Conservation (phyloP, 371 early-diverging fungal species). For the Apophysomyces sp. region DNA sequence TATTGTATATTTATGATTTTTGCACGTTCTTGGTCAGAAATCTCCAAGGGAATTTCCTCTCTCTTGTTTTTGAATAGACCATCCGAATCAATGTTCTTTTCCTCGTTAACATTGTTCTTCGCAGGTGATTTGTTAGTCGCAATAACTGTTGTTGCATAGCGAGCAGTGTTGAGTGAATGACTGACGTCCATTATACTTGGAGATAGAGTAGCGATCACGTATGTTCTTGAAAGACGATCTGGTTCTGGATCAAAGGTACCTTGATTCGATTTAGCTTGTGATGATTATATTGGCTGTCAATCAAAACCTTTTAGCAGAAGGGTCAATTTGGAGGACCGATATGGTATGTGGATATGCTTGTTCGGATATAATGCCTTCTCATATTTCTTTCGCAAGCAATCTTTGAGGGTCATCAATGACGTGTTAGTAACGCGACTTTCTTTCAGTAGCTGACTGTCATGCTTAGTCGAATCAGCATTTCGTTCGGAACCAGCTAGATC, state of each 20-base stretch:
- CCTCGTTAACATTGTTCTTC: not conserved
- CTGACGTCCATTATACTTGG: conserved; percentile 1
- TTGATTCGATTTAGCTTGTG: not conserved
- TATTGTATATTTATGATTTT: not conserved
- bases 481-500: conserved; percentile 99
- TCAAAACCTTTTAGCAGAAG: conserved; percentile 74
- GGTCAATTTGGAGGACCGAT: conserved; percentile 97
- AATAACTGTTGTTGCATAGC: conserved; percentile 1
- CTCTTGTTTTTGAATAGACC: not conserved
- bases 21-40: not conserved
- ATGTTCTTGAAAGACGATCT: not conserved
- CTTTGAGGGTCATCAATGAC: conserved; percentile 88
- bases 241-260: not conserved
- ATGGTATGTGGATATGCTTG: conserved; percentile 82
- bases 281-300: not conserved
- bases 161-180: conserved; percentile 1
- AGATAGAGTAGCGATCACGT: not conserved
- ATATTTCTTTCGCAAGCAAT: conserved; percentile 78
- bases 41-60: not conserved
- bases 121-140: not conserved
- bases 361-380: conserved; percentile 45
- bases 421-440: conserved; percentile 98
- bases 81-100: not conserved
- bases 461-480: conserved; percentile 70
- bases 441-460: conserved; percentile 90